phyloP scores from a whole-genome alignment of 2,329 filamentous ascomycete genomes.

The Ophiostoma sp. region DNA sequence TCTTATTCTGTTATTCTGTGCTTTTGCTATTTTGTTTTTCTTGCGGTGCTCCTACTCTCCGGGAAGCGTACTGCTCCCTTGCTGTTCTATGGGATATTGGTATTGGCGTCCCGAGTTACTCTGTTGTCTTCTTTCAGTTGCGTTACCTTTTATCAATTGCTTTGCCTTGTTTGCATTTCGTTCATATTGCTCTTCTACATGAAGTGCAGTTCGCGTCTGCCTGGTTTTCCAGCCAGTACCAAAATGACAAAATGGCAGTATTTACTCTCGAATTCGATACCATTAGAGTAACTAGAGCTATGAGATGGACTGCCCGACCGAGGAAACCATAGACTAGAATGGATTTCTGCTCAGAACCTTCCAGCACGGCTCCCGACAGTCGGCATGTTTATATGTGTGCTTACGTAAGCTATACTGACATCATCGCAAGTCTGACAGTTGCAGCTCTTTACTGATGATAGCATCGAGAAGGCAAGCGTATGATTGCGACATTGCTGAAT shows the following conservation, averaged over 20 bases:
- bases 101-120: slow-evolving; percentile 11
- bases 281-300: background rate
- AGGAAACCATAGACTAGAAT: background rate
- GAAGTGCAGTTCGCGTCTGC: background rate
- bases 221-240: background rate
- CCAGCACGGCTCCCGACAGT: background rate
- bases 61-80: slow-evolving; percentile 6
- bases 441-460: background rate
- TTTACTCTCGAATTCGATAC: background rate
- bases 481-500: background rate
- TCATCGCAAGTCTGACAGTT: background rate
- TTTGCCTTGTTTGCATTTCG: background rate
- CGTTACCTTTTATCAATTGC: background rate
- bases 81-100: slow-evolving; percentile 8
- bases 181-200: background rate
- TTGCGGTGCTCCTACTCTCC: background rate
- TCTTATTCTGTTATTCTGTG: background rate
- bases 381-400: background rate
- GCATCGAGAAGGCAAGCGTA: background rate
- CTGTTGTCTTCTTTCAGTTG: background rate
- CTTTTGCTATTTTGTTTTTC: background rate
- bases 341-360: background rate
- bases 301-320: background rate
- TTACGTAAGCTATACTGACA: background rate
- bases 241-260: background rate